Evolutionary conservation across 2,329 filamentous ascomycete genomes (phyloP), one percentile per base, ranked within the genome.

Genomic region (Pyricularia pennisetigena): DNA sequence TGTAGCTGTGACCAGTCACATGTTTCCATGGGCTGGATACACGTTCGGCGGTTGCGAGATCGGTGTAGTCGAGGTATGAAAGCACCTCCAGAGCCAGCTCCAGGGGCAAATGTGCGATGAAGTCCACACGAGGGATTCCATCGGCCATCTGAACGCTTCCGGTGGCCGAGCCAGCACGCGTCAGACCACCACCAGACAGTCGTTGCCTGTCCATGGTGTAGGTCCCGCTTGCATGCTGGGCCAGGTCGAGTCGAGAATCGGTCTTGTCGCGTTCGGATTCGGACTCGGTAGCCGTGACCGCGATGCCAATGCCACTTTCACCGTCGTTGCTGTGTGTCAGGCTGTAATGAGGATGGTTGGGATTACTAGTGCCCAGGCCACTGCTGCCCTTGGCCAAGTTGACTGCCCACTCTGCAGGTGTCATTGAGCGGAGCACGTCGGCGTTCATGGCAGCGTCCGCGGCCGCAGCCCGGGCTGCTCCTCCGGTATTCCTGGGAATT

Each of bases 271-370:
- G 65, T 12, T 67, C 65, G 49, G 28, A 26, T 28, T 79, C 75
- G 24, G 75, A 73, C n/a, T 76, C 77, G 29, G 80, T 77, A 23
- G 80, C 75, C 1, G 83, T 82, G 2, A 88, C 76, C 0, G 82
- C 80, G 66, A 90, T 89, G 35, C 86, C 86, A 67, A 90, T 88
- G 24, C 87, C 87, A 72, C 88, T 89, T 76, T 90, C 87, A 29
- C 82, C 79, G 71, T 90, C 86, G 71, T 83, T 86, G 65, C 35
- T 59, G n/a, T 67, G 41, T 28, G 29, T 59, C 14, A 57, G 65
- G 14, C 63, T 32, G 8, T 29, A 23, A 30, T 23, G 20, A 28
- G 30, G 41, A 28, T 61, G 41, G 49, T 28, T 57, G 12, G 28
- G 41, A 28, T 28, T n/a, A 23, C 16, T 35, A 26, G 49, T 29